A percentile compares a stretch with the other conserved stretches of the same genome.
Conservation (phyloP, 1,284 basidiomycete genomes). For the Austroboletus niveus region DNA sequence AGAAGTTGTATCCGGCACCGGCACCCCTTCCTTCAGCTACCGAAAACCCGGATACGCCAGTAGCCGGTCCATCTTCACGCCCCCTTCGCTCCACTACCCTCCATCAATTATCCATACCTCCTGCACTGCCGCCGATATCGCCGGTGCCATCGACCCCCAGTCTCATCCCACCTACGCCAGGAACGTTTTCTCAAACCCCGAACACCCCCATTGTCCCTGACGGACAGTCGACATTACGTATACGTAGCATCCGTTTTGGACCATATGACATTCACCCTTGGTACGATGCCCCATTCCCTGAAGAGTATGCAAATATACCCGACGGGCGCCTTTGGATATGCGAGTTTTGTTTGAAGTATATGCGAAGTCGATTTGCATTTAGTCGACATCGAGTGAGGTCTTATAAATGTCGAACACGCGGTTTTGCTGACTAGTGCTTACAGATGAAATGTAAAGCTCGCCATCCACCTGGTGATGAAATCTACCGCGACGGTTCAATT, state of each 20-base stretch:
- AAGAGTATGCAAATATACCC: constrained; percentile 93
- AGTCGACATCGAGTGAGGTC: constrained; percentile 77
- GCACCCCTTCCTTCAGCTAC: constrained; percentile 33
- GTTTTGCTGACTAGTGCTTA: constrained; percentile 21
- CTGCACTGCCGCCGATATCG: constrained; percentile 27
- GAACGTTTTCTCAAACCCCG: constrained; percentile 29
- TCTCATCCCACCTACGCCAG: constrained; percentile 35
- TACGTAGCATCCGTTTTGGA: constrained; percentile 91
- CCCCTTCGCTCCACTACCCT: constrained; percentile 59
- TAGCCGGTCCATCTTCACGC: constrained; percentile 58
- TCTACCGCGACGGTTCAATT: constrained; percentile 87
- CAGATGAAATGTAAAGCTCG: constrained; percentile 93
- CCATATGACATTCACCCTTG: constrained; percentile 95
- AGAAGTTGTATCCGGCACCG: constrained; percentile 49
- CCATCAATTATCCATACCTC: constrained; percentile 38
- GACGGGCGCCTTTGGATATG: constrained; percentile 96
- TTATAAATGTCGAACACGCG: neutral
- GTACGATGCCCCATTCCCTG: constrained; percentile 99
- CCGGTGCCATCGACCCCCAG: constrained; percentile 42
- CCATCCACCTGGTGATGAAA: constrained; percentile 98
- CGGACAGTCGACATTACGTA: constrained; percentile 54
- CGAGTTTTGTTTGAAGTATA: constrained; percentile 98
- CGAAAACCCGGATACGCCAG: constrained; percentile 43
- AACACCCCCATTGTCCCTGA: constrained; percentile 24
- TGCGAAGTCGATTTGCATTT: constrained; percentile 92